Conservation (phyloP, 495 filamentous ascomycete species). For the Cryomyces minteri region DNA sequence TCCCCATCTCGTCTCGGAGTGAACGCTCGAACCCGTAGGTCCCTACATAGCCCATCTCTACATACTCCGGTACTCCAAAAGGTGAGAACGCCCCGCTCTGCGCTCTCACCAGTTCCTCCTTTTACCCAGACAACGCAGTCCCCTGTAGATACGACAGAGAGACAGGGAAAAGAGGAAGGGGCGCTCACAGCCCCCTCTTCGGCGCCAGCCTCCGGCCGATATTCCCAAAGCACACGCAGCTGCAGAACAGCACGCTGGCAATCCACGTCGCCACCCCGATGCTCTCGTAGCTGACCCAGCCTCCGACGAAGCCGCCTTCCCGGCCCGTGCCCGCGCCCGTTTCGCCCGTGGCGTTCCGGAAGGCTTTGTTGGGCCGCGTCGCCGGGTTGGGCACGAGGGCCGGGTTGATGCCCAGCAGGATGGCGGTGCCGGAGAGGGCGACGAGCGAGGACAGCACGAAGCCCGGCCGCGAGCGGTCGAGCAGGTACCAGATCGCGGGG, state of each 20-base stretch:
- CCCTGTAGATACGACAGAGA: no score
- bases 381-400: constrained; percentile 55
- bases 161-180: no score
- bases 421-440: constrained; percentile 50
- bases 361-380: constrained; percentile 1
- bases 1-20: no score
- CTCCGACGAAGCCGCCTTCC: constrained; percentile 20
- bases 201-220: constrained; percentile 62
- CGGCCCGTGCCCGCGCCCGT: constrained; percentile 1
- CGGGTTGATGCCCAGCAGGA: constrained; percentile 55
- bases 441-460: constrained; percentile 56
- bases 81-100: no score
- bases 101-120: no score
- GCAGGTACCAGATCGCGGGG: constrained; percentile 86
- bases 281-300: constrained; percentile 49
- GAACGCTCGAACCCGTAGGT: no score
- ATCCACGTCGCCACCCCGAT: constrained; percentile 76
- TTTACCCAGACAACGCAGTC: no score
- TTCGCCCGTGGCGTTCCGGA: constrained; percentile 8
- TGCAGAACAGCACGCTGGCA: constrained; percentile 81
- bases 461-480: constrained; percentile 76
- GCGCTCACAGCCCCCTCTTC: background rate
- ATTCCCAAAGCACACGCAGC: constrained; percentile 89
- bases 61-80: no score
- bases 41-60: no score